A percentile compares a stretch with the other conserved stretches of the same genome.
Conservation (phyloP, 148 eudicot genomes). For the Agrostemma githago region DNA sequence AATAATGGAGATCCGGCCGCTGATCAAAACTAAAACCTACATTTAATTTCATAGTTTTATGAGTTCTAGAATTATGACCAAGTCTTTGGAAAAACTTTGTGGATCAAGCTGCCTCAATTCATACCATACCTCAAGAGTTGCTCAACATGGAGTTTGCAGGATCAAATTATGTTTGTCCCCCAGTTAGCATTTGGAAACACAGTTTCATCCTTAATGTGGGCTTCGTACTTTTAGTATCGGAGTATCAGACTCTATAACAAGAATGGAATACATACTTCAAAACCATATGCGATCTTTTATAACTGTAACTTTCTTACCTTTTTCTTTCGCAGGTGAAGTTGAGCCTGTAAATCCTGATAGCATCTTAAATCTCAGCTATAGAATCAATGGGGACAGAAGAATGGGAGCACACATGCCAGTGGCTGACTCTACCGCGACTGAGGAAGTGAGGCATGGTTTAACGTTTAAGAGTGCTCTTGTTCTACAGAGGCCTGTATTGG, state of each 20-base stretch:
- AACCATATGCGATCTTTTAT: neutral
- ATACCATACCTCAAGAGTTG: neutral
- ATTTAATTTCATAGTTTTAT: no score
- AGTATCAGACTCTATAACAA: neutral
- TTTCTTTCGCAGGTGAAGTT: conserved; percentile 47
- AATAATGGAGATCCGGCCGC: no score
- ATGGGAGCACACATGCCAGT: conserved; percentile 81
- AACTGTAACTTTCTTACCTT: conserved; percentile 8
- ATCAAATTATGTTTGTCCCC: neutral
- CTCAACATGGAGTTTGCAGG: neutral
- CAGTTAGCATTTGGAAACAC: neutral
- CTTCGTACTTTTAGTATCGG: neutral
- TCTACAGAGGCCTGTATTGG: conserved; percentile 84
- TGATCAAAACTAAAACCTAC: no score
- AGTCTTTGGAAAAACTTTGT: neutral
- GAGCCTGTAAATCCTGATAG: conserved; percentile 45
- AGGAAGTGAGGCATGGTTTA: conserved; percentile 36
- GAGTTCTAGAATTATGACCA: neutral
- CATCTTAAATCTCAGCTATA: conserved; percentile 65
- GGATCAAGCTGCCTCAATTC: neutral
- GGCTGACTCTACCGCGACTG: conserved; percentile 28
- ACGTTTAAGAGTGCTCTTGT: conserved; percentile 75
- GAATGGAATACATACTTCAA: neutral
- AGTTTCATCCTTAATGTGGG: neutral
- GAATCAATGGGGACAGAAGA: conserved; percentile 63